These are phyloP conservation scores for Lasiosphaeria miniovina DNA, from an alignment of 495 filamentous ascomycete genomes.

Conservation along the genomic window DNA sequence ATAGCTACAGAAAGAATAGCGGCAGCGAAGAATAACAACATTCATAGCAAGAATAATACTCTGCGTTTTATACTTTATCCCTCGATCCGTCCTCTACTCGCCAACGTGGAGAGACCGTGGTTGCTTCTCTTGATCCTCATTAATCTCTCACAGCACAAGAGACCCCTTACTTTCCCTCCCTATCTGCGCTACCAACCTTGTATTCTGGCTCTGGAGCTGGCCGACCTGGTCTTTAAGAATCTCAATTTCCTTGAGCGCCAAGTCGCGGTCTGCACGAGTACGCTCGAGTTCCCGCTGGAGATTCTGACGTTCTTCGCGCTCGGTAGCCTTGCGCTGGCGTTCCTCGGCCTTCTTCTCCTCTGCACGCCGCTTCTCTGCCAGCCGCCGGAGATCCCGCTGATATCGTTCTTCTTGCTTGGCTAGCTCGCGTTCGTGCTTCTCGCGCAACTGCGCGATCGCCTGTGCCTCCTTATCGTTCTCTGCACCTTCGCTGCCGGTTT, in stretches of 20 bases:
- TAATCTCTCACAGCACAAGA: background rate
- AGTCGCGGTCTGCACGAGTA: slow-evolving; percentile 53
- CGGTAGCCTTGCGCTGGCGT: slow-evolving; percentile 47
- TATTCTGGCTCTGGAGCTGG: slow-evolving; percentile 66
- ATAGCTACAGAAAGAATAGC: background rate
- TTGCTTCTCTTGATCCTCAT: background rate
- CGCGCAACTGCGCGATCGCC: slow-evolving; percentile 50
- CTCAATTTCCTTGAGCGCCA: slow-evolving; percentile 57
- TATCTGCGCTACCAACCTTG: slow-evolving; percentile 49
- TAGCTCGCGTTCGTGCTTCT: slow-evolving; percentile 59
- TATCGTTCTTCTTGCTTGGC: slow-evolving; percentile 64
- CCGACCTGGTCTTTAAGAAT: slow-evolving; percentile 60
- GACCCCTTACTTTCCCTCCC: slow-evolving; percentile 29
- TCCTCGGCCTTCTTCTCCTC: slow-evolving; percentile 62
- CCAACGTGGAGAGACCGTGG: too few species aligned
- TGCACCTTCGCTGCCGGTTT: slow-evolving; percentile 14
- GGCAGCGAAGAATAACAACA: too few species aligned
- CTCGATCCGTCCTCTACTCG: background rate
- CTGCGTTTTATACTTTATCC: background rate
- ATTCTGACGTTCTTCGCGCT: slow-evolving; percentile 53
- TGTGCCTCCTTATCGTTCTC: slow-evolving; percentile 40
- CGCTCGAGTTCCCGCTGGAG: slow-evolving; percentile 48
- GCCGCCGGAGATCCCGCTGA: slow-evolving; percentile 57
- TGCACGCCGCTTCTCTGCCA: slow-evolving; percentile 59
- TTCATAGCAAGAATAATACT: too few species aligned